Evolutionary conservation across 768 basidiomycete genomes (phyloP), one percentile per base, ranked within the genome.

Genomic region (Saitozyma sp.): DNA sequence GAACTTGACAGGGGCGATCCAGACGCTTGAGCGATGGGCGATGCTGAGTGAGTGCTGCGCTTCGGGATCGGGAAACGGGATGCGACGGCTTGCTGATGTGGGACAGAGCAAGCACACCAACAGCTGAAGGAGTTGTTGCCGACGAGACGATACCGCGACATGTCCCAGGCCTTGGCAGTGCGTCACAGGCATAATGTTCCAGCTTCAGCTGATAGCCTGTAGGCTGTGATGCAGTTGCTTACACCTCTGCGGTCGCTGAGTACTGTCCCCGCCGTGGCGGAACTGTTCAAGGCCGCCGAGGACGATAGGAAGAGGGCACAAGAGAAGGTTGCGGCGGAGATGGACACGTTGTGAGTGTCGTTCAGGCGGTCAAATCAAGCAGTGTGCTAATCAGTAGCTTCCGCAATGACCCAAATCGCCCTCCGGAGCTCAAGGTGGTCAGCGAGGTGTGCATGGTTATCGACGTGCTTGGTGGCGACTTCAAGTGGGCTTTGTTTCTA

Each of bases 191-290:
- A 50, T 60, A 43, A 61, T 59, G 54, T 46, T 8, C 41, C 11
- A n/a, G n/a, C n/a, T 14, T 50, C 39, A 29, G 42, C 63, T 65
- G 40, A 63, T 38, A 11, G 20, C 29, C 29, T 41, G 43, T 69
- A 95, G 90, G 92, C 90, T 37, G 88, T 95, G 54, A 93, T 90
- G 66, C 86, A 97, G 72, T 87, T 98, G 37, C 86, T 90, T 2
- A 81, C 83, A 0, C 85, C 87, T 2, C 93, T 99, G 82, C 90
- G 88, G 72, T 82, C 88, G 0, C 92, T 89, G 70, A 87, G 83
- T 1, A 84, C 87, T 16, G 86, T 98, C 9, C 87, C 87, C 38
- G 86, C 85, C 8, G 88, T 98, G 43, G 83, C 87, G 19, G 86
- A 88, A 56, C 81, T 94, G 11, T 90, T 87, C 84, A 87, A 86